Evolutionary conservation across 2,329 filamentous ascomycete species (phyloP), one percentile per base, ranked within the genome.

Genomic region (Diaporthe australafricana): DNA sequence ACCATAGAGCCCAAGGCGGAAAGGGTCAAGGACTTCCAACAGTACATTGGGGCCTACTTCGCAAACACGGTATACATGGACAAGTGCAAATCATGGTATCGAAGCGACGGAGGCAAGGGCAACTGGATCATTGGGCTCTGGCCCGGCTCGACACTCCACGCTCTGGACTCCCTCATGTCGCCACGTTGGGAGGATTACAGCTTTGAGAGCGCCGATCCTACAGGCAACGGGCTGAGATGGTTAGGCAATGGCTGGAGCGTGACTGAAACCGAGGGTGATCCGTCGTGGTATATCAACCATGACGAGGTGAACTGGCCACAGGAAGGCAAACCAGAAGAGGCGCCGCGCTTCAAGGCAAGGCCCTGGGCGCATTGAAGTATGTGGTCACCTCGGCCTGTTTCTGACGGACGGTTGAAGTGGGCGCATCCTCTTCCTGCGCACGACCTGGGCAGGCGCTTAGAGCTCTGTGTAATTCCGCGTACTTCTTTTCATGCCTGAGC

Each of bases 41-140:
- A 79, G 32, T 88, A 86, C 76, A 82, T 84, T 42, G 81, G 84
- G 50, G 81, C 83, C 65, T 86, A 88, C 75, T 86, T 88, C 76
- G 81, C 83, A 74, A 77, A 80, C 6, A 87, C 84, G 0, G 85
- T 88, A 2, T 88, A 86, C 76, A 78, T 81, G 7, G 85, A 84
- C 50, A 77, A 65, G 12, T 89, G 87, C 77, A 84, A 83, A 72
- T 87, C 84, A 68, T 89, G 87, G 87, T 90, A 89, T 77, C 86
- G 87, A 76, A 81, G 83, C 40, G 81, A 83, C 12, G 81, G 81
- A 25, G 83, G 82, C 30, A 77, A 75, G 12, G 83, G 82, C 6
- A 76, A 82, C 66, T 78, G 80, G 68, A 79, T 86, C 63, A 80
- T 81, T 25, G 84, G 82, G 1, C 76, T 86, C 38, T 86, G 85